Base-by-base conservation (phyloP, 352 stramenopile genomes). In the Phytophthora boehmeriae region DNA sequence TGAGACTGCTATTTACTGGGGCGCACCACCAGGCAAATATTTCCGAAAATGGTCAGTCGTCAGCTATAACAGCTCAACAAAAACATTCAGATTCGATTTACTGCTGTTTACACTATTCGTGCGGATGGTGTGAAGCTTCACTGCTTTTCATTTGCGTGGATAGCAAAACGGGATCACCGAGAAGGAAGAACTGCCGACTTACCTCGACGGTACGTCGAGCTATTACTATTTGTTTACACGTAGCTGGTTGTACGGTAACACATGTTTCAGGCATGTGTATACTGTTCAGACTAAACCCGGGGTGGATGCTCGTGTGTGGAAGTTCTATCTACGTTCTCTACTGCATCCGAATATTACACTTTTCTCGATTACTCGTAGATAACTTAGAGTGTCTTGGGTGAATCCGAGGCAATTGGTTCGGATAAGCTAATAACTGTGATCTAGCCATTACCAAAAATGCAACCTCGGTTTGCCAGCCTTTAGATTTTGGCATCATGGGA, bases 401-500 rank as follows among this genome's bases (percentile, higher is more conserved):
- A 52, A 22, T 53, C 59, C 0, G 59, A 50, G 22, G 17, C 22
- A 4, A 30, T 56, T 28, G 19, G 46, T 16, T 42, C 35, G 11
- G 35, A 42, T 4, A 16, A 35, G n/a, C 39, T 11, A 8, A 32
- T 10, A 34, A 32, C 17, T 59, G 19, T 35, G 3, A 27, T 61
- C 11, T 19, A 61, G 19, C 36, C 36, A 17, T 28, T 58, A 11
- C 59, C 45, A 67, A 67, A 25, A 54, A 62, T 20, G 27, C 52
- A 0, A 68, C 59, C 1, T 68, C 52, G 0, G 65, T 41, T 0
- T 57, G 44, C 11, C 77, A 68, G 32, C 51, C 63, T 17, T 63
- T 75, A 14, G 53, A 58, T 9, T 52, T 68, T 16, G 52, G 53
- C 20, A 44, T 68, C 5, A 63, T 68, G 60, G 52, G 38, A 2